phyloP scores from a whole-genome alignment of 2,329 filamentous ascomycete species.

The Clonostachys byssicola region DNA sequence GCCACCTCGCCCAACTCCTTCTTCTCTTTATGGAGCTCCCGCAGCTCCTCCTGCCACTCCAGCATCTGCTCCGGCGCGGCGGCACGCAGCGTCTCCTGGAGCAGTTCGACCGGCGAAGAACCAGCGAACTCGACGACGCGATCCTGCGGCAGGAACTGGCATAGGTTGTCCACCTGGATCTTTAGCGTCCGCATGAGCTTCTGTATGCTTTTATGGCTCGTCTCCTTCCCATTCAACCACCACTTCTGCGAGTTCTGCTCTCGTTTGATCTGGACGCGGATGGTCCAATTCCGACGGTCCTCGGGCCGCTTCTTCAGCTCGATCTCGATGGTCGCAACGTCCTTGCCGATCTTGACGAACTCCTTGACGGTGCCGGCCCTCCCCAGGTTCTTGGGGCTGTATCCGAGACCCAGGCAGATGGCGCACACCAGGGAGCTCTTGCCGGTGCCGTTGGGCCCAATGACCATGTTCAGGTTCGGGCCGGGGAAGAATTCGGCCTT shows the following conservation, averaged over 20 bases:
- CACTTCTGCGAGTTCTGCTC: constrained; percentile 82
- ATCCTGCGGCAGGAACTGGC: constrained; percentile 95
- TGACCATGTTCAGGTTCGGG: constrained; percentile 95
- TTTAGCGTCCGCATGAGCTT: constrained; percentile 66
- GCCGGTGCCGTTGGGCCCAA: constrained; percentile 96
- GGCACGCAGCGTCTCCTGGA: constrained; percentile 83
- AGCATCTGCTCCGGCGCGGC: constrained; percentile 81
- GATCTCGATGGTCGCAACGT: constrained; percentile 80
- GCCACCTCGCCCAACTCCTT: constrained; percentile 58
- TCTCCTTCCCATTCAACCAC: constrained; percentile 65
- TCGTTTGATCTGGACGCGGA: constrained; percentile 72
- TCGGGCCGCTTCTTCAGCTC: constrained; percentile 68
- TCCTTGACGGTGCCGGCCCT: constrained; percentile 81
- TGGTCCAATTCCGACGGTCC: constrained; percentile 62
- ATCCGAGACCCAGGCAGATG: constrained; percentile 89
- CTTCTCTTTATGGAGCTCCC: constrained; percentile 62
- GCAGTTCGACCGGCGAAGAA: constrained; percentile 74
- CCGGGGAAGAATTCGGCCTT: constrained; percentile 87
- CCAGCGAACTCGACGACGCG: constrained; percentile 91
- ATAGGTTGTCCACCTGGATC: constrained; percentile 96
- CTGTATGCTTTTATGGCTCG: constrained; percentile 60
- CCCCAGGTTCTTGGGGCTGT: constrained; percentile 75
- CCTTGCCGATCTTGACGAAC: constrained; percentile 87
- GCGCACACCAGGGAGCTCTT: constrained; percentile 98
- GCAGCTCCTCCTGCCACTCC: constrained; percentile 72